Evolutionary conservation across 179 eudicot species (phyloP), one percentile per base, ranked within the genome.

Genomic region (Heliamphora pulchella): DNA sequence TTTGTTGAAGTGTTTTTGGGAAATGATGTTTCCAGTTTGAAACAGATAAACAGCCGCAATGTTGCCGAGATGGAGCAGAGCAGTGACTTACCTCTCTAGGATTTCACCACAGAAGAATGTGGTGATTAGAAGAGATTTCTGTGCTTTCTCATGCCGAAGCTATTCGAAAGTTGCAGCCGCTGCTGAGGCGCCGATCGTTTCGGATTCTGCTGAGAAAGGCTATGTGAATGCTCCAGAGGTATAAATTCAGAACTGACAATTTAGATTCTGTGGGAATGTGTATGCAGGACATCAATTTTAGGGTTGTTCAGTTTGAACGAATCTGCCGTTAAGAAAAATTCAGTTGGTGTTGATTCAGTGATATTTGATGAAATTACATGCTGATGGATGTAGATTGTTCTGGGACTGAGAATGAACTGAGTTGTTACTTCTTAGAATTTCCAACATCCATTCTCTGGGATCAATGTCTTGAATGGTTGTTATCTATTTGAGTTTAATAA

Each of bases 11-110:
- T 1, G 10, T 9, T 68, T 54, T 6, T 54, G 74, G 65, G 7
- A 50, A 53, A 66, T 55, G 66, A 9, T 78, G 43, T 17, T 39
- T 5, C 54, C 57, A 61, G 75, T 82, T 69, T 78, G 70, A 15
- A 47, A 79, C 31, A 78, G 64, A 70, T 13, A 8, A 51, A 39
- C 53, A 47, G 22, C n/a, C 8, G 78, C 62, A 74, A 92, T 90
- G 97, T 73, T 87, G 73, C 82, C 94, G 39, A 80, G 92, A 85
- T 92, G 92, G 90, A 82, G 88, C 82, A 90, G 87, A 85, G 83
- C 84, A 53, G 53, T 85, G 64, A 80, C 81, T 71, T 80, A 85
- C 22, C n/a, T 89, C n/a, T 85, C 84, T 79, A 86, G 78, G 84
- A 84, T 80, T 79, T 87, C 87, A 66, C 85, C 81, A 0, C 85